Evolutionary conservation across 1,284 basidiomycete species (phyloP).

Genomic region (Athelia psychrophila): DNA sequence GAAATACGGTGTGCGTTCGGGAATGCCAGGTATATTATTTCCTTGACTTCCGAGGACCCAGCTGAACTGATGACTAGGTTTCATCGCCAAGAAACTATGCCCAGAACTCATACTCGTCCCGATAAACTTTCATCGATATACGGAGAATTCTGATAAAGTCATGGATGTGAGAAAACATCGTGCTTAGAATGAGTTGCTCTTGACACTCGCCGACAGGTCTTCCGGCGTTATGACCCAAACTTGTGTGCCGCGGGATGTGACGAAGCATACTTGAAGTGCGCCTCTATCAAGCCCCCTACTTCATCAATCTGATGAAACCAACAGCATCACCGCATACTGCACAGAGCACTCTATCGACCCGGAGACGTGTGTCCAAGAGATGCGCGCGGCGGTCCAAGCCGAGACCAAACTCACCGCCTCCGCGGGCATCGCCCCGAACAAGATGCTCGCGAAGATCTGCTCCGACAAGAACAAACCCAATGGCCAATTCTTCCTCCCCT

Average conservation of each 20-base stretch:
- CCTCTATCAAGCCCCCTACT: slow-evolving; percentile 6
- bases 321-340: slow-evolving; percentile 79
- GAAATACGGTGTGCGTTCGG: slow-evolving; percentile 84
- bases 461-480: slow-evolving; percentile 98
- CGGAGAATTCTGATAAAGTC: slow-evolving; percentile 65
- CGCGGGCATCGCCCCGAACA: slow-evolving; percentile 90
- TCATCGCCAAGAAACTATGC: slow-evolving; percentile 92
- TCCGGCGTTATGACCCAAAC: slow-evolving; percentile 77
- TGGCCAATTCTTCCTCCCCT: slow-evolving; percentile 81
- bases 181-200: neutral
- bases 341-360: slow-evolving; percentile 59
- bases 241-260: slow-evolving; percentile 83
- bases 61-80: slow-evolving; percentile 41
- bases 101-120: slow-evolving; percentile 83
- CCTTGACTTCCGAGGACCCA: too few species aligned
- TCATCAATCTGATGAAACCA: slow-evolving; percentile 1
- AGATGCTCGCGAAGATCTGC: slow-evolving; percentile 90
- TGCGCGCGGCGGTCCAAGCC: slow-evolving; percentile 68
- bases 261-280: slow-evolving; percentile 87
- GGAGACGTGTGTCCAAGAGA: slow-evolving; percentile 74
- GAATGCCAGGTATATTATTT: slow-evolving; percentile 72
- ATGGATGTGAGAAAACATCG: slow-evolving; percentile 36
- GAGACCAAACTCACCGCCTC: slow-evolving; percentile 89
- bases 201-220: slow-evolving; percentile 37
- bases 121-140: slow-evolving; percentile 65